Percentiles rank a stretch among this genome's conserved stretches.
phyloP scores from a whole-genome alignment of 805 yeast genomes.

The Yamadazyma laniorum region DNA sequence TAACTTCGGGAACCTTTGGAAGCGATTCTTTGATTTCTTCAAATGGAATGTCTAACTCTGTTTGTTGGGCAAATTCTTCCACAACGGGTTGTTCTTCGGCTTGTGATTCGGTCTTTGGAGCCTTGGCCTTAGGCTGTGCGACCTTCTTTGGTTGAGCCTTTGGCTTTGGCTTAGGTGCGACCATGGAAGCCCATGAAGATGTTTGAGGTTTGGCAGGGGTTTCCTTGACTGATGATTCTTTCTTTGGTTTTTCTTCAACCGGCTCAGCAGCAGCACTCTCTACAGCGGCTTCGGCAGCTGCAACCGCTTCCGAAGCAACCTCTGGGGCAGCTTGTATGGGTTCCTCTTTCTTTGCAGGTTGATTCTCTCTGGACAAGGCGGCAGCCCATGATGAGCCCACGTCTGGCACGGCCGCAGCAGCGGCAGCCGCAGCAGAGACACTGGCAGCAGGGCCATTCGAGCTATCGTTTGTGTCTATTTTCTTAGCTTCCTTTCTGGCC shows the following conservation, averaged over 20 bases:
- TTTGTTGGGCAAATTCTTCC: background rate
- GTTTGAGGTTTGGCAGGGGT: background rate
- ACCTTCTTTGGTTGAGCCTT: slow-evolving; percentile 20
- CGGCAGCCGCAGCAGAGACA: slow-evolving; percentile 17
- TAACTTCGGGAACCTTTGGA: slow-evolving; percentile 20
- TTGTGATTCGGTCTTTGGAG: background rate
- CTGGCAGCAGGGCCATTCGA: slow-evolving; percentile 13
- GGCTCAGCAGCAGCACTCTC: slow-evolving; percentile 10
- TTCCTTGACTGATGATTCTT: slow-evolving; percentile 1
- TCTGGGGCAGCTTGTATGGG: slow-evolving; percentile 16
- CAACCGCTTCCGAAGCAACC: slow-evolving; percentile 45
- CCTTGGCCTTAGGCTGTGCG: slow-evolving; percentile 16
- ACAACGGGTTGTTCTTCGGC: background rate
- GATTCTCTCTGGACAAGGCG: slow-evolving; percentile 36
- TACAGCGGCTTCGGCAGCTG: slow-evolving; percentile 16
- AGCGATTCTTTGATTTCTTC: slow-evolving; percentile 17
- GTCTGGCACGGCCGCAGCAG: slow-evolving; percentile 15
- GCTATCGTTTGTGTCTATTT: background rate
- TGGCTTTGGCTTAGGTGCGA: slow-evolving; percentile 51
- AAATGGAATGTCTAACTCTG: slow-evolving; percentile 12
- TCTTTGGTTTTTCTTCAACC: background rate
- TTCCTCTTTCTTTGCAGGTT: slow-evolving; percentile 19
- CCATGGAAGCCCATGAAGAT: slow-evolving; percentile 71
- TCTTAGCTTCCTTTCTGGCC: background rate
- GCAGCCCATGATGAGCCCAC: slow-evolving; percentile 42